These are phyloP conservation scores for Ploettnerulaceae sp. DNA, from an alignment of 2,329 filamentous ascomycete species.

Conservation along the genomic window DNA sequence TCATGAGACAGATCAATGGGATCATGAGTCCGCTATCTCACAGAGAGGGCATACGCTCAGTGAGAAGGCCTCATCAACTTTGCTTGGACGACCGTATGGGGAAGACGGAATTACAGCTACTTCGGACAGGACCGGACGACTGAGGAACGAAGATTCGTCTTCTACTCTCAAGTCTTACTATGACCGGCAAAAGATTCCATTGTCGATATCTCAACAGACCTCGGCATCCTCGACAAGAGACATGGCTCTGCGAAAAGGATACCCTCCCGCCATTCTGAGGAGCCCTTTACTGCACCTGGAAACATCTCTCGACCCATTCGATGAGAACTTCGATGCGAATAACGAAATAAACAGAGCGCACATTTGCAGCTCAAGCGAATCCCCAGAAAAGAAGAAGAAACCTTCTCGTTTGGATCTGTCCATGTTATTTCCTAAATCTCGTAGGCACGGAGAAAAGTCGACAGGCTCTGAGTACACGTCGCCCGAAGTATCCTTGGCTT, in stretches of 20 bases:
- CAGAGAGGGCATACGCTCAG: conserved; percentile 33
- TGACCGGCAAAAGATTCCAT: conserved; percentile 39
- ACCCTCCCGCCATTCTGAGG: conserved; percentile 28
- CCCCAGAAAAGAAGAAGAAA: conserved; percentile 28
- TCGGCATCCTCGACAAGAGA: conserved; percentile 40
- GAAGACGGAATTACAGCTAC: conserved; percentile 35
- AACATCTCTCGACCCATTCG: conserved; percentile 20
- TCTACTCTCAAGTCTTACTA: conserved; percentile 44
- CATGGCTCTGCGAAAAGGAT: conserved; percentile 36
- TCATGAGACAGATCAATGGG: conserved; percentile 25
- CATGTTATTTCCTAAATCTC: conserved; percentile 29
- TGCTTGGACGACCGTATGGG: conserved; percentile 38
- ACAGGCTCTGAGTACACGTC: conserved; percentile 12
- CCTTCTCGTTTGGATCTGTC: conserved; percentile 29
- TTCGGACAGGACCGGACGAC: conserved; percentile 33
- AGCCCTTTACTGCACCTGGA: conserved; percentile 29
- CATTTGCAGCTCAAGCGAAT: neutral
- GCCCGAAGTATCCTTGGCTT: conserved; percentile 20
- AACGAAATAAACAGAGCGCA: neutral
- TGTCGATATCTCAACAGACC: conserved; percentile 39
- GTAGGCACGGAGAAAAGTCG: conserved; percentile 18
- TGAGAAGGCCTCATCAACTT: conserved; percentile 42
- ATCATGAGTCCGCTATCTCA: conserved; percentile 26
- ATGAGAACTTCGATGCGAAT: conserved; percentile 20
- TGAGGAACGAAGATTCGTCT: conserved; percentile 38